These are phyloP conservation scores for Aspergillus floridensis DNA, from an alignment of 2,329 filamentous ascomycete genomes.

Conservation along the genomic window DNA sequence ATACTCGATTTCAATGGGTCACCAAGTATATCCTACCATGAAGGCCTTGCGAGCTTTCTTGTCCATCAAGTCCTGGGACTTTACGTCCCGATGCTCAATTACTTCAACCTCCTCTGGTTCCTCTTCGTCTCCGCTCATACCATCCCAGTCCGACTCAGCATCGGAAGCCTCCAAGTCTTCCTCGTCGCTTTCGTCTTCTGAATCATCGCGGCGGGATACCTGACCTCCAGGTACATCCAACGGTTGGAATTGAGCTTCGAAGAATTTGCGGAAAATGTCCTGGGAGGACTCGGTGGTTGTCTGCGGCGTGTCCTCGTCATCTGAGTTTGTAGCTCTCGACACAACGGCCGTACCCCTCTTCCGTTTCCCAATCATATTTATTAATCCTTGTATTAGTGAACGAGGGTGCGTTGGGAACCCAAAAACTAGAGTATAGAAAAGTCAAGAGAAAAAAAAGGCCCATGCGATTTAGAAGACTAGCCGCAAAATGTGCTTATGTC, in stretches of 20 bases:
- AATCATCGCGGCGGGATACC: constrained; percentile 13
- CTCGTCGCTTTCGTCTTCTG: constrained; percentile 22
- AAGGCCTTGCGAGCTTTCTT: constrained; percentile 75
- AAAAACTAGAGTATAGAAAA: background rate
- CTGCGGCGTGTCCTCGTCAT: constrained; percentile 23
- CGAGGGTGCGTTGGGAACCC: background rate
- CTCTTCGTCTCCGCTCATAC: constrained; percentile 56
- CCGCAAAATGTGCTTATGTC: background rate
- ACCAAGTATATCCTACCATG: constrained; percentile 57
- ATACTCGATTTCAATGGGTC: background rate
- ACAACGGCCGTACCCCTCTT: constrained; percentile 44
- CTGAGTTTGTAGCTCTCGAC: constrained; percentile 22
- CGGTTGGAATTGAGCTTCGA: constrained; percentile 84
- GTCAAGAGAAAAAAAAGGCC: background rate
- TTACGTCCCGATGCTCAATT: constrained; percentile 56
- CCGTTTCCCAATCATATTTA: constrained; percentile 47
- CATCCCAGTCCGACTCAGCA: constrained; percentile 59
- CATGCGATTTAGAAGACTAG: background rate
- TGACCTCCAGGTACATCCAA: constrained; percentile 45
- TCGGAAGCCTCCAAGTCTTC: constrained; percentile 24
- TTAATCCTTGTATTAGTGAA: constrained; percentile 16
- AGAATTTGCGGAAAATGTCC: constrained; percentile 76
- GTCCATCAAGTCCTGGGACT: constrained; percentile 51
- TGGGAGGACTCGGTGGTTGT: constrained; percentile 54
- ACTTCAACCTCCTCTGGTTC: constrained; percentile 53